Conservation (phyloP, 768 basidiomycete species). For the Leccinum barrowsii region DNA sequence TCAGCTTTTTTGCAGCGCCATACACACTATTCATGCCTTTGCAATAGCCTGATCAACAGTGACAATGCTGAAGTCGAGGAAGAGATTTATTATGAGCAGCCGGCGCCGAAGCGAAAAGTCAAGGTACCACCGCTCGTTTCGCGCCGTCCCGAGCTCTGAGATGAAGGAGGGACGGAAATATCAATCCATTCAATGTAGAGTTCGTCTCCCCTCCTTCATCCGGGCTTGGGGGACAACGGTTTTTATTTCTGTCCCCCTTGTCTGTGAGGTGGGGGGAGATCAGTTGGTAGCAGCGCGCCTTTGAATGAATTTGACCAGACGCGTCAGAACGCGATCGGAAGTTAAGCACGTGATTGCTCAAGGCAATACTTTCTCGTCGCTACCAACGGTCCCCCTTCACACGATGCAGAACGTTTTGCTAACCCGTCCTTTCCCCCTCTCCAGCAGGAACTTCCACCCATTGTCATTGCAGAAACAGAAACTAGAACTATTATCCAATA, state of each 20-base stretch:
- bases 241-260: constrained; percentile 69
- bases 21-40: constrained; percentile 6
- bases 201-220: constrained; percentile 86
- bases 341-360: constrained; percentile 26
- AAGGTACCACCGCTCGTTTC: constrained; percentile 84
- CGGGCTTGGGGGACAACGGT: constrained; percentile 88
- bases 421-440: constrained; percentile 14
- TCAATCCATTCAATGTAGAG: constrained; percentile 47
- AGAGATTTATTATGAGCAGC: constrained; percentile 75
- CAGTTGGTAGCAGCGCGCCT: constrained; percentile 31
- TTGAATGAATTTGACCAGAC: constrained; percentile 27
- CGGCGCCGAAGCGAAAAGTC: constrained; percentile 68
- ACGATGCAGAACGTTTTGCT: constrained; percentile 30
- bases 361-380: constrained; percentile 36
- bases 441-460: constrained; percentile 40
- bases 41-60: constrained; percentile 62
- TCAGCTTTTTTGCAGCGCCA: background rate
- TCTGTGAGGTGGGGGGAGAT: constrained; percentile 41
- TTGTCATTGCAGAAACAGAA: constrained; percentile 47
- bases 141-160: constrained; percentile 92
- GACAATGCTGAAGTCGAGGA: constrained; percentile 70
- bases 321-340: constrained; percentile 28
- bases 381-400: constrained; percentile 38
- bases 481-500: constrained; percentile 61
- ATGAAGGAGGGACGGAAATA: constrained; percentile 68